Evolutionary conservation across 2,329 filamentous ascomycete genomes (phyloP).

Genomic region (Tolypocladium guangdongense): DNA sequence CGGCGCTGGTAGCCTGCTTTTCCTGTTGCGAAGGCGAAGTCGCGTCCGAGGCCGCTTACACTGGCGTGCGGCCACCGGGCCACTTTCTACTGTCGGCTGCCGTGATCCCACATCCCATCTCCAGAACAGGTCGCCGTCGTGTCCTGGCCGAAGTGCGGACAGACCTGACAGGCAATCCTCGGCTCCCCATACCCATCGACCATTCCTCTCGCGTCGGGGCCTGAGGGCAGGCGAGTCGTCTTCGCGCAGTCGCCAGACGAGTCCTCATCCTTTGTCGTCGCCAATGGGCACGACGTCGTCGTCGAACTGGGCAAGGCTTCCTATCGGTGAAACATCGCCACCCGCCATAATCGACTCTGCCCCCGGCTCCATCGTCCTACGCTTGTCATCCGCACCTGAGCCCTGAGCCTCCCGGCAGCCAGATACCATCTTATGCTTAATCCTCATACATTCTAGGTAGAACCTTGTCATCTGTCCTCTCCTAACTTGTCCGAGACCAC

Average conservation of each 20-base stretch:
- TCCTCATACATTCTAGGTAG: slow-evolving; percentile 7
- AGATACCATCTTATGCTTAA: slow-evolving; percentile 5
- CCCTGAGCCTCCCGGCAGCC: slow-evolving; percentile 5
- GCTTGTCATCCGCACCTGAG: slow-evolving; percentile 3
- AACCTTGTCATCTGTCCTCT: slow-evolving; percentile 2
- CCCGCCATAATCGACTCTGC: background rate
- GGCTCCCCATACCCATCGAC: background rate
- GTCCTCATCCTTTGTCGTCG: background rate
- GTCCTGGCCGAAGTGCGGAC: background rate
- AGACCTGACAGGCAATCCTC: background rate
- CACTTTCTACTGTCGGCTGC: background rate
- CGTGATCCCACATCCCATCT: background rate
- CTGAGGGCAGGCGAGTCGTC: background rate
- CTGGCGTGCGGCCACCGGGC: background rate
- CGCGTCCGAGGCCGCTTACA: background rate
- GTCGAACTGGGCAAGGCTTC: slow-evolving; percentile 34
- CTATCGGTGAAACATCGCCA: background rate
- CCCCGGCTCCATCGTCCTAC: slow-evolving; percentile 4
- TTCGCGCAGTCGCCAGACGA: background rate
- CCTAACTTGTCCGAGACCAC: slow-evolving; percentile 2
- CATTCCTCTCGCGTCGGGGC: background rate
- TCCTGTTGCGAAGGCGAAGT: background rate
- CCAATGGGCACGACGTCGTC: background rate
- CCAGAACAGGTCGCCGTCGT: background rate
- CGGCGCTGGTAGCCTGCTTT: background rate